Evolutionary conservation across 2,329 filamentous ascomycete species (phyloP).

Genomic region (Neonectria hederae): DNA sequence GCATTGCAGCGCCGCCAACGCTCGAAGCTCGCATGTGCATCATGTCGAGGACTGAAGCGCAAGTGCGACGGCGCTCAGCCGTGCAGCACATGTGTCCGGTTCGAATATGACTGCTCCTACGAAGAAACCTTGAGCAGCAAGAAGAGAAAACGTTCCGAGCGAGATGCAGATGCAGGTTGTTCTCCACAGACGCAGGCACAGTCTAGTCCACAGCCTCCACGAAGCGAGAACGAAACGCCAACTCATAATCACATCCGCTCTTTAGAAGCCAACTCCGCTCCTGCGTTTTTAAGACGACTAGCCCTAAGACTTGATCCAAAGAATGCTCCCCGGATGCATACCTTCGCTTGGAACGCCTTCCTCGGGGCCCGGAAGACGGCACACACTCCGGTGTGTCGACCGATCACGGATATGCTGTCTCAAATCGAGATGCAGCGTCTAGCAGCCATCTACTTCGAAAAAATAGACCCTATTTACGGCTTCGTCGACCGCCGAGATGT

Average conservation of each 20-base stretch:
- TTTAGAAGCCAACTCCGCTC: conserved; percentile 66
- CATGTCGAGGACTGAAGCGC: conserved; percentile 64
- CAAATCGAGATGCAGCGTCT: conserved; percentile 58
- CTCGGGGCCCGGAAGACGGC: conserved; percentile 41
- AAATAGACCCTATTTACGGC: conserved; percentile 62
- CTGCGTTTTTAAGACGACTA: conserved; percentile 63
- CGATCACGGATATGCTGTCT: conserved; percentile 57
- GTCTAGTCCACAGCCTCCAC: neutral
- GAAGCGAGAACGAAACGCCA: conserved; percentile 15
- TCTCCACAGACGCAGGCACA: conserved; percentile 10
- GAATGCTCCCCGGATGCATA: conserved; percentile 61
- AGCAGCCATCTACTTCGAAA: conserved; percentile 60
- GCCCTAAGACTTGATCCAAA: conserved; percentile 63
- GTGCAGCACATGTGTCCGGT: conserved; percentile 62
- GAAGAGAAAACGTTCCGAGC: conserved; percentile 23
- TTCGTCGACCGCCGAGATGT: conserved; percentile 53
- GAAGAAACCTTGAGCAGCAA: conserved; percentile 39
- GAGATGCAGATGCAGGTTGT: neutral
- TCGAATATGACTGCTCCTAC: conserved; percentile 64
- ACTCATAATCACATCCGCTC: conserved; percentile 48
- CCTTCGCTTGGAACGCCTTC: conserved; percentile 64
- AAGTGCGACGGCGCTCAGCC: conserved; percentile 64
- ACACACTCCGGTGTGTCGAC: conserved; percentile 38
- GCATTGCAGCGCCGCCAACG: conserved; percentile 45
- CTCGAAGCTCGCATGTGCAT: conserved; percentile 57